Evolutionary conservation across 75 land plant genomes (phyloP), one percentile per base, ranked within the genome.

Genomic region (Picea sitchensis): DNA sequence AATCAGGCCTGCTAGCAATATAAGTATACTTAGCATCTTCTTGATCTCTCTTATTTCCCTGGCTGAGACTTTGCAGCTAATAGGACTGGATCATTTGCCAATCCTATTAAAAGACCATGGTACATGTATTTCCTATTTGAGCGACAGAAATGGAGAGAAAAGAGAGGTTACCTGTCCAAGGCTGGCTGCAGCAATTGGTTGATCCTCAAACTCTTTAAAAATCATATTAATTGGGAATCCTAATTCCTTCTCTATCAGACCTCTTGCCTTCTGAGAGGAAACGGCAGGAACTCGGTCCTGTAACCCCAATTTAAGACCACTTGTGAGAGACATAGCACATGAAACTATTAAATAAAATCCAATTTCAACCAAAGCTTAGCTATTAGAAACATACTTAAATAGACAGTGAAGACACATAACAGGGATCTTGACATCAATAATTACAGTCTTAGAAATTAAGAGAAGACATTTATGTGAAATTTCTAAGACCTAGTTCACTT

Each of bases 271-370:
- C 78, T 90, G 80, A 63, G 92, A 83, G 69, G 99, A 93, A 80
- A 95, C 92, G 18, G 99, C 98, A 74, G 99, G 99, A 38, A 97
- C 98, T 44, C 93, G 88, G 85, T 97, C 99, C 99, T 96, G 84
- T 75, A 78, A 76, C 20, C 54, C 56, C 17, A 20, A 71, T 38
- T 20, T 41, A 41, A 47, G 12, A 3, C n/a, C 23, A 71, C 23
- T 2, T 44, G n/a, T 71, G 23, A 44, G 74, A 3, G 2, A 3
- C 44, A 36, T 34, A 36, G 14, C 20, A 34, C 1, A 71, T 44
- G 74, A 11, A 8, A 36, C 54, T 71, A 9, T 3, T 71, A 71
- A 71, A 26, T 41, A 71, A 71, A 51, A 44, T n/a, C 13, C 54
- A 44, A 41, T 71, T 44, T 71, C 51, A 71, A 71, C 56, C 74